These are phyloP conservation scores for Grosmannia clavigera DNA, from an alignment of 2,329 filamentous ascomycete genomes.

Conservation along the genomic window DNA sequence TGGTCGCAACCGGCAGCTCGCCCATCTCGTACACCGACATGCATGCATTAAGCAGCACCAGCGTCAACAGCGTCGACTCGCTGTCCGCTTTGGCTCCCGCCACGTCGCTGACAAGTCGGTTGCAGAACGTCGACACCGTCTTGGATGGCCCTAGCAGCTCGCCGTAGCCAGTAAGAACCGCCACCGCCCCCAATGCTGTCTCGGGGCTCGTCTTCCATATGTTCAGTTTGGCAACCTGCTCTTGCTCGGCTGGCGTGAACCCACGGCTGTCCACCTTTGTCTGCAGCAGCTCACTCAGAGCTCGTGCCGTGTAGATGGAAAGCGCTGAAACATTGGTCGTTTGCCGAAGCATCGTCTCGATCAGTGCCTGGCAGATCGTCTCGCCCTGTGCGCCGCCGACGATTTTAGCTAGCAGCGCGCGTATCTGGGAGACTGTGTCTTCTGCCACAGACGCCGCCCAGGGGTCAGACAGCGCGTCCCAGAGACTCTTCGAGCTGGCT, in stretches of 20 bases:
- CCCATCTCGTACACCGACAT: conserved; percentile 38
- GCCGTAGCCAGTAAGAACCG: conserved; percentile 39
- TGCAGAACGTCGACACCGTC: conserved; percentile 39
- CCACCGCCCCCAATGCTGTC: conserved; percentile 35
- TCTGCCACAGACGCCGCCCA: conserved; percentile 28
- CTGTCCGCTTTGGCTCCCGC: conserved; percentile 31
- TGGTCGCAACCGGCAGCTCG: conserved; percentile 44
- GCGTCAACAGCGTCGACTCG: conserved; percentile 31
- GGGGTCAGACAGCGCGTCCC: conserved; percentile 26
- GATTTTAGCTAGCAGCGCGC: conserved; percentile 23
- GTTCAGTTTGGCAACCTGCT: conserved; percentile 31
- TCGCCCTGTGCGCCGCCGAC: conserved; percentile 16
- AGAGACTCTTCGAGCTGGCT: conserved; percentile 31
- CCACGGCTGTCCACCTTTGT: conserved; percentile 34
- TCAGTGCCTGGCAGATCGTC: conserved; percentile 22
- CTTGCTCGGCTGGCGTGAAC: conserved; percentile 30
- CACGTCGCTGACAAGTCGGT: conserved; percentile 49
- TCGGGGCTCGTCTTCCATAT: conserved; percentile 33
- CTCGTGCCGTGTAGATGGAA: conserved; percentile 40
- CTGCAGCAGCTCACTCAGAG: conserved; percentile 37
- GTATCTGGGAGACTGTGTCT: conserved; percentile 28
- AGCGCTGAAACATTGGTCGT: conserved; percentile 28
- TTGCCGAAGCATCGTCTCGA: conserved; percentile 31
- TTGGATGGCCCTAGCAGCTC: conserved; percentile 36
- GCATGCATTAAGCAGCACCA: conserved; percentile 43